Evolutionary conservation across 345 rosid species (phyloP).

Genomic region (Eucalyptus coolabah): DNA sequence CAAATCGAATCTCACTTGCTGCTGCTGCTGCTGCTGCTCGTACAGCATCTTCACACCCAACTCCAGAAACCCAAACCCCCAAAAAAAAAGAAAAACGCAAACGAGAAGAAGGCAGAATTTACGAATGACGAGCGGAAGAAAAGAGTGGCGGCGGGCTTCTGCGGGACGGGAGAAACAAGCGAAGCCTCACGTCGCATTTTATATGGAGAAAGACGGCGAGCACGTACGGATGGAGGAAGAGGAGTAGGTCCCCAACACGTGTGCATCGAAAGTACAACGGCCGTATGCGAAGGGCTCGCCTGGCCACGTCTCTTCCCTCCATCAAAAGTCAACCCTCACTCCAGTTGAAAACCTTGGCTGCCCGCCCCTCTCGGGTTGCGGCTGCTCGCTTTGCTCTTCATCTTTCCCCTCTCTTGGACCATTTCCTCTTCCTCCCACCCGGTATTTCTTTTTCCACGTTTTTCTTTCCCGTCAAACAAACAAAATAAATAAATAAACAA

Average conservation of each 20-base stretch:
- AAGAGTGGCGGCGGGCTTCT: background rate
- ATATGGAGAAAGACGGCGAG: background rate
- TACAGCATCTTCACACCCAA: slow-evolving; percentile 8
- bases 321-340: background rate
- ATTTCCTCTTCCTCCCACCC: background rate
- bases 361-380: background rate
- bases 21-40: slow-evolving; percentile 14
- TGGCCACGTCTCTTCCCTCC: background rate
- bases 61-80: background rate
- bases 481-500: background rate
- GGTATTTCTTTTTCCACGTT: background rate
- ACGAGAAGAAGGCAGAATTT: background rate
- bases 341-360: background rate
- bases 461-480: background rate
- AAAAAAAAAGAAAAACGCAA: background rate
- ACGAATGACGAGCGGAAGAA: background rate
- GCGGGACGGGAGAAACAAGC: background rate
- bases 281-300: slow-evolving; percentile 2
- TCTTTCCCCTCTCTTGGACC: background rate
- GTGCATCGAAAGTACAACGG: background rate
- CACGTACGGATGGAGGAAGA: background rate
- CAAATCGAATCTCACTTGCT: background rate
- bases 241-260: background rate
- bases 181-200: background rate
- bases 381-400: background rate